Base-by-base conservation (phyloP, 2,329 filamentous ascomycete species). In the Fusarium fujikuroi region DNA sequence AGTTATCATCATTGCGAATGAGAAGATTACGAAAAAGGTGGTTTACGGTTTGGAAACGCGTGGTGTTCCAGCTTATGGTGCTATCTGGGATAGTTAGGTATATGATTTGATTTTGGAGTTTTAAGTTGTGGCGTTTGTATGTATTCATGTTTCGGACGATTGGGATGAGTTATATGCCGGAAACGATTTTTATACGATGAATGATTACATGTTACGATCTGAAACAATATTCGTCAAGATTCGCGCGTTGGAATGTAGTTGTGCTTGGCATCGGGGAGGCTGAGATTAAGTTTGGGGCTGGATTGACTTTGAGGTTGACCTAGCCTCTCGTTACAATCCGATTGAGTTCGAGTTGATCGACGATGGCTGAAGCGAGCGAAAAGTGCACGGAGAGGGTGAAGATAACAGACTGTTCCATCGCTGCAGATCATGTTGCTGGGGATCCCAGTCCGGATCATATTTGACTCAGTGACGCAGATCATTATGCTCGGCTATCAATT, bases 1-100 rank as follows among this genome's bases (percentile, higher is more conserved):
- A 3, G 91, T 94, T 21, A 91, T 93, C 76, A 88, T 94, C 65
- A 91, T 95, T 75, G 91, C 90, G 49, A 94, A 94, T 78, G 89
- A 91, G 66, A 86, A 82, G 66, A 86, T 93, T 30, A 94, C 92
- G 9, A 86, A 86, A 76, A 89, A 89, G 82, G 85, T 94, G 5
- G 92, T 94, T 1, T 92, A 91, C 77, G 90, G 87, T 2, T 81
- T 95, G 57, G 91, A 94, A 81, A 86, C 85, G 32, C 85, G 90
- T 62, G 91, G 92, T 0, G 80, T 94, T 14, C 86, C 90, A 6
- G 91, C 91, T 9, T 94, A 89, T 80, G 92, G 92, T 11, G 91
- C 92, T 10, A 92, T 95, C 75, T 95, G 91, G 83, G 93, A 94
- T 68, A 84, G 83, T 40, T 85, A 54, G 7, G 39, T 40, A 18